Base-by-base conservation (phyloP, 116 monocot species). In the Phalaenopsis hybrid region DNA sequence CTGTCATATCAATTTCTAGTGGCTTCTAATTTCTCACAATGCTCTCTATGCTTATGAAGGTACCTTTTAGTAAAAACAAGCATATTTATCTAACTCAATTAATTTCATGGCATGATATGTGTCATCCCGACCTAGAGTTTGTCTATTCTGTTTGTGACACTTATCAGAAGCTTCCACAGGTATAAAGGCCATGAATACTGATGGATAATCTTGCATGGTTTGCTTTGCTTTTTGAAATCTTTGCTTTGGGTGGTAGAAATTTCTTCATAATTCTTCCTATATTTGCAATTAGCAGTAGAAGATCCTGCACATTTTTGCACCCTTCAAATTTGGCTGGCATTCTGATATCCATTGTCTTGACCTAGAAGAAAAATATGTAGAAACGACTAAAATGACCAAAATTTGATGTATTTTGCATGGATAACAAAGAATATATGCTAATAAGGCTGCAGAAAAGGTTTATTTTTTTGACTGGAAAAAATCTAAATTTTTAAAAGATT, bases 21-120 rank as follows among this genome's bases (percentile, higher is more conserved):
- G 4, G 85, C 69, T 31, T 41, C 74, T 58, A 46, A 23, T 17
- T 59, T 81, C 81, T 85, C 77, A 57, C 51, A 50, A 18, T 57
- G 23, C 77, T 82, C 85, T 78, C 85, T 85, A 79, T 81, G 82
- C 45, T 78, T 85, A 43, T 25, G 75, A 57, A 82, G 45, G n/a
- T 75, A 75, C 13, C 82, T 75, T 23, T 20, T n/a, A 33, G 37
- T 75, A 57, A 59, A 20, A 37, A n/a, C 44, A 25, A 44, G 82
- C 82, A 75, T 75, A 82, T 41, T 82, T 59, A 82, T 82, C 82
- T 75, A 82, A 69, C 21, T 76, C 82, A 21, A 82, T 52, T 82
- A 59, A 23, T 59, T 82, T 82, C 80, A 80, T 63, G 21, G 80
- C 65, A 67, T 10, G 2, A 67, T 45, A 67, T 44, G 67, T 9